Conservation (phyloP, 1,139 yeast genomes). For the Pichia sp. region DNA sequence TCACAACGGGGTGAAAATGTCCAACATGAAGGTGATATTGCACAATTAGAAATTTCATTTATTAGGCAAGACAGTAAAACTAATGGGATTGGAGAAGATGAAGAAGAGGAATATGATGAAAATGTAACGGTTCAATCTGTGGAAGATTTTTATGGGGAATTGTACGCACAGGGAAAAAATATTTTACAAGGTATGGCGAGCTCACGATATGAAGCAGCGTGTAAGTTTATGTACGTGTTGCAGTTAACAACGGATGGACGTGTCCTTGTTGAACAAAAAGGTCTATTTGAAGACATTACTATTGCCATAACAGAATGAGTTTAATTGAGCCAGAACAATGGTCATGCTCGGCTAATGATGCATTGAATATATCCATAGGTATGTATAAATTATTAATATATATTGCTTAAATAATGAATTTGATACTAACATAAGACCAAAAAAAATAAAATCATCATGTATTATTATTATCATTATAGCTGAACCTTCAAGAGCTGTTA, state of each 20-base stretch:
- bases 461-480: slow-evolving; percentile 30
- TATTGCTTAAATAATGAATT: not conserved
- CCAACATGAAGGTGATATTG: slow-evolving; percentile 2
- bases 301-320: not conserved
- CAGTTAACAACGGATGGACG: slow-evolving; percentile 4
- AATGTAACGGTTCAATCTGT: too few species aligned
- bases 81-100: too few species aligned
- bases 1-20: slow-evolving; percentile 8
- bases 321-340: slow-evolving; percentile 47
- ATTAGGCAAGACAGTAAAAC: too few species aligned
- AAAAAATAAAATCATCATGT: too few species aligned
- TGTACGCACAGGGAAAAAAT: not conserved
- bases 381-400: slow-evolving; percentile 1
- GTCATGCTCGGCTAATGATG: slow-evolving; percentile 65
- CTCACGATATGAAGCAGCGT: not conserved
- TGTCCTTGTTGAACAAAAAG: slow-evolving; percentile 1
- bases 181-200: not conserved
- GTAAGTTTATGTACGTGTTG: slow-evolving; percentile 3
- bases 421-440: too few species aligned
- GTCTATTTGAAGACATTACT: slow-evolving; percentile 1
- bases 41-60: too few species aligned
- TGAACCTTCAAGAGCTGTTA: slow-evolving; percentile 49
- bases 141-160: not conserved
- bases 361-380: slow-evolving; percentile 45
- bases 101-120: too few species aligned